phyloP scores from a whole-genome alignment of 2,329 filamentous ascomycete species.

The Annulohypoxylon truncatum region DNA sequence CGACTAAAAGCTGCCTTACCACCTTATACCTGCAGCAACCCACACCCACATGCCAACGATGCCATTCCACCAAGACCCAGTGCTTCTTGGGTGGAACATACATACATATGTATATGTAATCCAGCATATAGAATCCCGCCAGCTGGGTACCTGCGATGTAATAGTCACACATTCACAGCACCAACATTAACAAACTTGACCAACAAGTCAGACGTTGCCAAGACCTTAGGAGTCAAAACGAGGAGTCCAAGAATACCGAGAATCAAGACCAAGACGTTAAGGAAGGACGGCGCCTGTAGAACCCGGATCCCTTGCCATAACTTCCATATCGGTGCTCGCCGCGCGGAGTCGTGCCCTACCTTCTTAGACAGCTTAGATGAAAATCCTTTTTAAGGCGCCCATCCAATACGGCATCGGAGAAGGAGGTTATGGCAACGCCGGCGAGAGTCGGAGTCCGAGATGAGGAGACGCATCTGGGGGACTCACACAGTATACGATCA shows the following conservation, averaged over 20 bases:
- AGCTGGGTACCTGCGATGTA: conserved; percentile 4
- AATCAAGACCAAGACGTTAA: conserved; percentile 11
- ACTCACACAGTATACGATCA: conserved; percentile 13
- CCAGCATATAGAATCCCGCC: conserved; percentile 4
- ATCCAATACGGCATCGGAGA: conserved; percentile 8
- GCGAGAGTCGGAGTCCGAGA: conserved; percentile 29
- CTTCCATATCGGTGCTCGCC: neutral
- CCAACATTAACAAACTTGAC: conserved; percentile 19
- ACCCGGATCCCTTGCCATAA: neutral
- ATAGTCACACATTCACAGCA: conserved; percentile 2
- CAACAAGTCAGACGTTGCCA: conserved; percentile 15
- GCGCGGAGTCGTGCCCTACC: conserved; percentile 13
- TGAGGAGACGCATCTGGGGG: neutral
- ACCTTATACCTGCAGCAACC: conserved; percentile 18
- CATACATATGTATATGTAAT: neutral
- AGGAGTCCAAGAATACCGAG: conserved; percentile 11
- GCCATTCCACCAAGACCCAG: conserved; percentile 20
- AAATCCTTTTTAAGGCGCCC: conserved; percentile 3
- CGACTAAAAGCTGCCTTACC: neutral
- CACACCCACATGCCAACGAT: conserved; percentile 30
- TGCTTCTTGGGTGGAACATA: conserved; percentile 22
- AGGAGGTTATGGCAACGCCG: conserved; percentile 15
- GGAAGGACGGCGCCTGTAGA: neutral
- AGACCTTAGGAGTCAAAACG: conserved; percentile 11
- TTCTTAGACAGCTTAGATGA: no score